Percentiles rank a stretch among this genome's conserved stretches.
These are phyloP conservation scores for Lathyrus oleraceus DNA, from an alignment of 306 rosid species.

Conservation along the genomic window DNA sequence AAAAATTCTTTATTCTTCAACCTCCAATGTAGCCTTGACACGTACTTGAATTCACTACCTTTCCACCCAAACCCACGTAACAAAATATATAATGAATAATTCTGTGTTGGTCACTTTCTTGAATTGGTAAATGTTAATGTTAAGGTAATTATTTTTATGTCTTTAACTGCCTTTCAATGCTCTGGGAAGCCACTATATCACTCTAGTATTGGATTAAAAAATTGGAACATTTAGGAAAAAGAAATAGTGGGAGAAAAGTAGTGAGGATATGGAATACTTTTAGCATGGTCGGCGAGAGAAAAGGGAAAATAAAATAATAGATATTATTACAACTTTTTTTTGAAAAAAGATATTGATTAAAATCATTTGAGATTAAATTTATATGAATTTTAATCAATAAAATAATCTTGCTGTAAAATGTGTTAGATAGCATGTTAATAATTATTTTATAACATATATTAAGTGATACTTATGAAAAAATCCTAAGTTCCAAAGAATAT, in stretches of 20 bases:
- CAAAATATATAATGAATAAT: not conserved
- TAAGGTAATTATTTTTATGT: slow-evolving; percentile 1
- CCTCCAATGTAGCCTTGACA: slow-evolving; percentile 13
- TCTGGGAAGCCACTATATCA: slow-evolving; percentile 16
- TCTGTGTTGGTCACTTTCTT: slow-evolving; percentile 34
- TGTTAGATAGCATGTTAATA: too few species aligned
- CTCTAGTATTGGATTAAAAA: not conserved
- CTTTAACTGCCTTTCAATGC: slow-evolving; percentile 30
- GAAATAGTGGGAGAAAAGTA: not conserved
- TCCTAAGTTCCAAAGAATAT: too few species aligned
- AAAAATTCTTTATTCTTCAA: not conserved
- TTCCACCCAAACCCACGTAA: slow-evolving; percentile 26
- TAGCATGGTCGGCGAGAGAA: not conserved
- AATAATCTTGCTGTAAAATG: too few species aligned
- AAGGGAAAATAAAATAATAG: too few species aligned
- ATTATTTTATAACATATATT: too few species aligned
- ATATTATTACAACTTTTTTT: too few species aligned
- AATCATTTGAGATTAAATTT: too few species aligned
- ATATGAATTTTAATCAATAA: too few species aligned
- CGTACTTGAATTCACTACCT: not conserved
- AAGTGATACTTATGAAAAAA: too few species aligned
- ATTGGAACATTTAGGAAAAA: not conserved
- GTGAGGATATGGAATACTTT: not conserved
- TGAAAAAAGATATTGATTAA: too few species aligned
- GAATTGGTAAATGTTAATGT: slow-evolving; percentile 30